Evolutionary conservation across 306 rosid species (phyloP).

Genomic region (Sicyos edulis): DNA sequence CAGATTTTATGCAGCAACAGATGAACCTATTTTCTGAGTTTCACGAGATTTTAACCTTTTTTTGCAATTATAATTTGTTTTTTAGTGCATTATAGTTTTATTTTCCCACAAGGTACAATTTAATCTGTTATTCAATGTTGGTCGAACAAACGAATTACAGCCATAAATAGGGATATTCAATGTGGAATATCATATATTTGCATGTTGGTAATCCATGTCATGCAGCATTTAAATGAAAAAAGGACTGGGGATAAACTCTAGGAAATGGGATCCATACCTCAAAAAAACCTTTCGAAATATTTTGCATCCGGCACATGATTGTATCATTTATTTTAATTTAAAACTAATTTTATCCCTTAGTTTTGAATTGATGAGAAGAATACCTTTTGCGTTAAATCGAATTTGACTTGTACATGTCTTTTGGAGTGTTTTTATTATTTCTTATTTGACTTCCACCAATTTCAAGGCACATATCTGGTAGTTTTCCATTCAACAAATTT

Average conservation of each 20-base stretch:
- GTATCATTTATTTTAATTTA: too few relatives aligned
- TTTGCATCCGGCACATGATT: not conserved
- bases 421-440: too few relatives aligned
- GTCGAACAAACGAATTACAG: not conserved
- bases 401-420: too few relatives aligned
- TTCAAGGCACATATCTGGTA: constrained; percentile 43
- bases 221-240: not conserved
- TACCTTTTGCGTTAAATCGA: too few relatives aligned
- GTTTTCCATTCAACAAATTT: constrained; percentile 50
- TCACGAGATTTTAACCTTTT: not conserved
- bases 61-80: not conserved
- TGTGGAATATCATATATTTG: not conserved
- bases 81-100: not conserved
- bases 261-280: not conserved
- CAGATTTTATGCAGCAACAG: not conserved
- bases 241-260: not conserved
- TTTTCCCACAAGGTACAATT: not conserved
- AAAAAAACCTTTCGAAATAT: not conserved
- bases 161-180: not conserved
- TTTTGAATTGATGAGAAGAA: too few relatives aligned
- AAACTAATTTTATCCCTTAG: too few relatives aligned
- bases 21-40: not conserved
- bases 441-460: constrained; percentile 6
- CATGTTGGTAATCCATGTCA: not conserved
- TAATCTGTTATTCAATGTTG: not conserved